A percentile compares a stretch with the other conserved stretches of the same genome.
Conservation (phyloP, 768 basidiomycete species). For the Suillus decipiens region DNA sequence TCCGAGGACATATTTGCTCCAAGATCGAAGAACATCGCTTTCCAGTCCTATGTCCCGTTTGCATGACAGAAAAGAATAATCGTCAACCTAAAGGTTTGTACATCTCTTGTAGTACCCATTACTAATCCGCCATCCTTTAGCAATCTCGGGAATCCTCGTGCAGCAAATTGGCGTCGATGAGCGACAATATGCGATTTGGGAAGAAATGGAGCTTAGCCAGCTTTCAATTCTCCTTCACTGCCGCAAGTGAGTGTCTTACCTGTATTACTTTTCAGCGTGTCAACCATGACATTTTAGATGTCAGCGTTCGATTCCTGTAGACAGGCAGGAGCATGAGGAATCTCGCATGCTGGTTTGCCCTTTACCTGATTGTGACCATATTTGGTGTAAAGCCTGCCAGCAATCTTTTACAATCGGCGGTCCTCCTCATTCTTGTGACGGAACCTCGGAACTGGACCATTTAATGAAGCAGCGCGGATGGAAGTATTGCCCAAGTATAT, state of each 20-base stretch:
- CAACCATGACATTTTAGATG: constrained; percentile 42
- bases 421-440: constrained; percentile 59
- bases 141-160: constrained; percentile 41
- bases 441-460: constrained; percentile 51
- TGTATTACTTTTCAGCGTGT: not conserved
- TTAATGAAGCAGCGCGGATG: constrained; percentile 58
- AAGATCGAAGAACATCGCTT: constrained; percentile 55
- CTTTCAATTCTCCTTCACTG: constrained; percentile 50
- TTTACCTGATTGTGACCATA: constrained; percentile 44
- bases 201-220: constrained; percentile 48
- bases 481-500: constrained; percentile 62
- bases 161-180: constrained; percentile 48
- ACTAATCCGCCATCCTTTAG: constrained; percentile 25
- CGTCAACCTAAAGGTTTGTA: constrained; percentile 36
- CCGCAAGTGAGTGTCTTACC: constrained; percentile 40
- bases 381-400: constrained; percentile 66
- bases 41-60: constrained; percentile 64
- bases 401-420: constrained; percentile 38
- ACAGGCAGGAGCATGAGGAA: constrained; percentile 46
- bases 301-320: constrained; percentile 47
- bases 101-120: not conserved
- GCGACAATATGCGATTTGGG: constrained; percentile 40
- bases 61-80: constrained; percentile 35
- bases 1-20: constrained; percentile 42
- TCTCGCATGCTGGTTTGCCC: constrained; percentile 50